A percentile compares a stretch with the other conserved stretches of the same genome.
These are phyloP conservation scores for Voacanga thouarsii DNA, from an alignment of 257 asterid species.

Conservation along the genomic window DNA sequence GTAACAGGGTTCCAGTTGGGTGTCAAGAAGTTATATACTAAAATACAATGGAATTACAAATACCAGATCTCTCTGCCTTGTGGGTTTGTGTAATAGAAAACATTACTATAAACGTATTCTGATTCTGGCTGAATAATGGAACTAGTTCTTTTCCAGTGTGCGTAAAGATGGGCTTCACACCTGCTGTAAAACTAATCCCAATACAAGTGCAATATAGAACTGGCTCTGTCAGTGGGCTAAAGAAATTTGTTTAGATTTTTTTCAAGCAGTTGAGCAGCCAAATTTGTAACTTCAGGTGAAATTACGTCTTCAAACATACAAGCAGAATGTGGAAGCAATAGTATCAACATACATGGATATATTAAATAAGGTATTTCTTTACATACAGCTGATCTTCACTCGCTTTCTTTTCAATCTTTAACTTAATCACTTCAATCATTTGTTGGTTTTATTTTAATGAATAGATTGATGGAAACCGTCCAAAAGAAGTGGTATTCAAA, in stretches of 20 bases:
- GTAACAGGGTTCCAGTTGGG: neutral
- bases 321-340: constrained; percentile 68
- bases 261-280: neutral
- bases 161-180: neutral
- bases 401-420: constrained; percentile 9
- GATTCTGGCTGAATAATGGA: neutral
- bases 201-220: neutral
- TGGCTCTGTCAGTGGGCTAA: neutral
- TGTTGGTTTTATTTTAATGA: constrained; percentile 14
- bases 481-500: constrained; percentile 60
- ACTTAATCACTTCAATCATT: constrained; percentile 1
- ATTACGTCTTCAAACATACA: constrained; percentile 75
- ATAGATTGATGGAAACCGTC: constrained; percentile 82
- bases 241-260: neutral
- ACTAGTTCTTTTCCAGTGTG: neutral
- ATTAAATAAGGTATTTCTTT: constrained; percentile 51
- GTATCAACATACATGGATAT: constrained; percentile 53
- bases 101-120: neutral
- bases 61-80: neutral
- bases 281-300: constrained; percentile 55
- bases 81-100: neutral
- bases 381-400: constrained; percentile 11
- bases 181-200: neutral
- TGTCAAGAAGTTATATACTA: neutral
- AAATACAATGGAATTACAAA: neutral